phyloP scores from a whole-genome alignment of 2,329 filamentous ascomycete species.

The Colletotrichum viniferum region DNA sequence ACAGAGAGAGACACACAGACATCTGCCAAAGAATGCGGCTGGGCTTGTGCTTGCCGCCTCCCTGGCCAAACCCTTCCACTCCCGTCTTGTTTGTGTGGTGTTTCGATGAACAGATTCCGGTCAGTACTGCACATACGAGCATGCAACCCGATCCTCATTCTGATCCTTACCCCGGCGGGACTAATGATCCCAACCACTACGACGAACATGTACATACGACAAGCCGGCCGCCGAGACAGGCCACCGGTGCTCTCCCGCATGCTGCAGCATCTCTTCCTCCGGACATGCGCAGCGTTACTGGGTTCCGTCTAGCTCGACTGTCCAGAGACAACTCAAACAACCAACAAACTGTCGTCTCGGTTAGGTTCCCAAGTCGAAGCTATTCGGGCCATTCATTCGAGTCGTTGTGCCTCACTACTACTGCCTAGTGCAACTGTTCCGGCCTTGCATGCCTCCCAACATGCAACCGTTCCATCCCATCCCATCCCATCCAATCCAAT shows the following conservation, averaged over 20 bases:
- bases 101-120: neutral
- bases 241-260: no score
- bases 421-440: neutral
- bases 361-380: neutral
- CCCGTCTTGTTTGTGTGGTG: neutral
- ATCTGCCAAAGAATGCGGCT: neutral
- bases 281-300: neutral
- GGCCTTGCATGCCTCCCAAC: neutral
- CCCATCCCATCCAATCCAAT: neutral
- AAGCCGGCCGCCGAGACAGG: no score
- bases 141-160: no score
- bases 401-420: neutral
- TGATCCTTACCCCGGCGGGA: no score
- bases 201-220: no score
- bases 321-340: neutral
- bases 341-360: neutral
- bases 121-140: no score
- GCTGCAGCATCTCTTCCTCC: no score
- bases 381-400: neutral
- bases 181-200: no score
- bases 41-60: neutral
- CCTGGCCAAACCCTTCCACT: neutral
- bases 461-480: constrained; percentile 1
- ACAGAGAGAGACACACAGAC: neutral
- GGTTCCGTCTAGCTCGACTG: neutral